These are phyloP conservation scores for Thuidium tamariscinum DNA, from an alignment of 225 moss, liverwort and hornwort species.

Conservation along the genomic window DNA sequence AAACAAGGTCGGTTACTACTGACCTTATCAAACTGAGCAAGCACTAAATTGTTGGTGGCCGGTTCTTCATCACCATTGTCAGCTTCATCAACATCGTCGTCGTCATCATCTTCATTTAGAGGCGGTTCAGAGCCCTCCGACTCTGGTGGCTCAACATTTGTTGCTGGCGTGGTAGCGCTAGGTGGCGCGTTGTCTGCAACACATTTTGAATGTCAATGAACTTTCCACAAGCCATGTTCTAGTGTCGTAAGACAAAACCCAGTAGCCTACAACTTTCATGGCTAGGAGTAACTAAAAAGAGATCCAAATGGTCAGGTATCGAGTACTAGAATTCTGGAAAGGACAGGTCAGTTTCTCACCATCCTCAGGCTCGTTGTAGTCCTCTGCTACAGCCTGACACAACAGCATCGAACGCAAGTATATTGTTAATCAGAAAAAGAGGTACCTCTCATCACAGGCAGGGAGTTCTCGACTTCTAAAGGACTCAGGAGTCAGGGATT, in stretches of 20 bases:
- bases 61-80: conserved; percentile 82
- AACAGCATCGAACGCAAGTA: background rate
- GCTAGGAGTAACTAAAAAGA: background rate
- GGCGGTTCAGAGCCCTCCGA: conserved; percentile 85
- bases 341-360: conserved; percentile 22
- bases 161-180: conserved; percentile 28
- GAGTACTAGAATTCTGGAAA: background rate
- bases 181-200: conserved; percentile 46
- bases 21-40: conserved; percentile 98
- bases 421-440: background rate
- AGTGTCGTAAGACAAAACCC: background rate
- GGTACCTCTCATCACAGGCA: background rate
- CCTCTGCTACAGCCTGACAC: conserved; percentile 72
- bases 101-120: conserved; percentile 61
- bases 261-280: background rate
- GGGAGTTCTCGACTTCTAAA: background rate
- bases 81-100: conserved; percentile 63
- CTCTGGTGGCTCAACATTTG: conserved; percentile 55
- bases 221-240: background rate
- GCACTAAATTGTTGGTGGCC: conserved; percentile 77
- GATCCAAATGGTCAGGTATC: background rate
- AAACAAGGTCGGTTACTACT: background rate
- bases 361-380: conserved; percentile 95
- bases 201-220: background rate
- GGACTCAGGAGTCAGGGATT: no score